A percentile compares a stretch with the other conserved stretches of the same genome.
Conservation (phyloP, 345 rosid species). For the Citrus hindsii region DNA sequence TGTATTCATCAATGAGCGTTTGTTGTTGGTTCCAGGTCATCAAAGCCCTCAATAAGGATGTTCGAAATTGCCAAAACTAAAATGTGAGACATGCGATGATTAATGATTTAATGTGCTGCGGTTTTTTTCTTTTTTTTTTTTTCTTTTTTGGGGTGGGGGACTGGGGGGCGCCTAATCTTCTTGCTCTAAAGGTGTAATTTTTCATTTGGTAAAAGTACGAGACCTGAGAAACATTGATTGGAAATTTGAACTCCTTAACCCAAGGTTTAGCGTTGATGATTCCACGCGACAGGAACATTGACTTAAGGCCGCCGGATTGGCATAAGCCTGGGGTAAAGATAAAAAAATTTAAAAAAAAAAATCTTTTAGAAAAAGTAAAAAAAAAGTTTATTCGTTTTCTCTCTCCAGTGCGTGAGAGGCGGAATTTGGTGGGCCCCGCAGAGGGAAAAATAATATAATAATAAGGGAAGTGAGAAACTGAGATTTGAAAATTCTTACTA, state of each 20-base stretch:
- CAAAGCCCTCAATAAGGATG: background rate
- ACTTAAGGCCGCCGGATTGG: background rate
- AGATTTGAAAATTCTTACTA: no score
- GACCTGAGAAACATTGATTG: background rate
- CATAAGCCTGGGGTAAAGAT: no score
- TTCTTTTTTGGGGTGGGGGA: no score
- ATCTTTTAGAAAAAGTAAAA: no score
- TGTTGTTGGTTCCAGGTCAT: slow-evolving; percentile 20
- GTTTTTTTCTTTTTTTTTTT: background rate
- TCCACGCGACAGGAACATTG: background rate
- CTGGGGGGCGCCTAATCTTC: background rate
- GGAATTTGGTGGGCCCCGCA: no score
- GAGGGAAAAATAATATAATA: no score
- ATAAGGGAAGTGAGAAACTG: no score
- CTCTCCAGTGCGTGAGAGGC: no score
- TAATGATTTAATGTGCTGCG: background rate
- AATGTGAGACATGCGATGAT: background rate
- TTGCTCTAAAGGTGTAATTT: background rate
- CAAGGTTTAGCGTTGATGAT: background rate
- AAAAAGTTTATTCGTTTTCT: no score
- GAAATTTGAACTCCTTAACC: background rate
- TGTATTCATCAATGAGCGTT: background rate
- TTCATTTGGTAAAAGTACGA: background rate
- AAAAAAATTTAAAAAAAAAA: background rate
- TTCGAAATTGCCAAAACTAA: background rate